Percentiles rank a stretch among this genome's conserved stretches.
phyloP scores from a whole-genome alignment of 352 stramenopile genomes.

The Phytophthora chlamydospora region DNA sequence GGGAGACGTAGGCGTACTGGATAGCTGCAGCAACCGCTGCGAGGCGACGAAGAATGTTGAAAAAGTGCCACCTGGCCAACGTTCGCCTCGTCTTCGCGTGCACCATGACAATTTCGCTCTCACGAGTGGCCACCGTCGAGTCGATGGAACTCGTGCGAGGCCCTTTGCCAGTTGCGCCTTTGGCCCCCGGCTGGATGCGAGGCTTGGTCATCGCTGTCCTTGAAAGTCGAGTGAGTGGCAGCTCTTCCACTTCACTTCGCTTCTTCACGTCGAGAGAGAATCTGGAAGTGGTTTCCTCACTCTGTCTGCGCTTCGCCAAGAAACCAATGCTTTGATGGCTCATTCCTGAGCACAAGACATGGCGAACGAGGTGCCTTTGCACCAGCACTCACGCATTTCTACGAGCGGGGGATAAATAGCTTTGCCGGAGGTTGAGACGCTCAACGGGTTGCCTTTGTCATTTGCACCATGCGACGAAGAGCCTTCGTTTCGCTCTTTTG shows the following conservation, averaged over 20 bases:
- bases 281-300: background rate
- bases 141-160: slow-evolving; percentile 1
- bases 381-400: too few species aligned
- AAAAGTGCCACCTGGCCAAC: background rate
- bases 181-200: background rate
- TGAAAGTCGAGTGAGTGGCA: background rate
- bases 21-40: slow-evolving; percentile 25
- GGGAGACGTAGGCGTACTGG: slow-evolving; percentile 29
- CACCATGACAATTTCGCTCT: slow-evolving; percentile 8
- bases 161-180: background rate
- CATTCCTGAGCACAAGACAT: too few species aligned
- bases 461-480: background rate
- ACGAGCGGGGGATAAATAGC: too few species aligned
- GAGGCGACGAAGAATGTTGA: slow-evolving; percentile 28
- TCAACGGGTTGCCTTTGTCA: too few species aligned
- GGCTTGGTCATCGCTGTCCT: background rate
- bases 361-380: too few species aligned
- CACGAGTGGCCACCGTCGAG: slow-evolving; percentile 4
- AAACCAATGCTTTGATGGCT: too few species aligned
- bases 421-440: too few species aligned
- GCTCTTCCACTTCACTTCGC: background rate
- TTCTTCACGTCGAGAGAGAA: slow-evolving; percentile 4
- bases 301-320: too few species aligned
- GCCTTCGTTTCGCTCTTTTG: slow-evolving; percentile 7
- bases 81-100: slow-evolving; percentile 3